phyloP scores from a whole-genome alignment of 2,329 filamentous ascomycete species.

The Leptoxyphium fumago region DNA sequence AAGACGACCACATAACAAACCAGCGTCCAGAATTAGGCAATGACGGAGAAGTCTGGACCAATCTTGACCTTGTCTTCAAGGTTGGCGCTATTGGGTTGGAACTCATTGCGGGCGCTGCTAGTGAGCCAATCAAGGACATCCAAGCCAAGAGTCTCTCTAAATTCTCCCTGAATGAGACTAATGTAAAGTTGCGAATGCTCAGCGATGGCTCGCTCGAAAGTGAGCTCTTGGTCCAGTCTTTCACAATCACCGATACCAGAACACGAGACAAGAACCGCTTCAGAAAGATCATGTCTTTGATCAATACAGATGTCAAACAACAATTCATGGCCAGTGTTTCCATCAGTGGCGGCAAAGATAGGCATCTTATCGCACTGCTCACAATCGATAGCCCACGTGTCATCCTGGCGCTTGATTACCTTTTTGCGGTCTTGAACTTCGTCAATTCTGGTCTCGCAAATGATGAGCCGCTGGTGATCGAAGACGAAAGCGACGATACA shows the following conservation, averaged over 20 bases:
- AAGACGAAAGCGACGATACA: conserved; percentile 30
- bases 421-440: conserved; percentile 80
- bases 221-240: conserved; percentile 83
- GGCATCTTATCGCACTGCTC: conserved; percentile 74
- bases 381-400: conserved; percentile 89
- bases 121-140: conserved; percentile 63
- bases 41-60: conserved; percentile 67
- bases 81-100: conserved; percentile 80
- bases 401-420: conserved; percentile 89
- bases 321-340: conserved; percentile 97
- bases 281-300: conserved; percentile 93
- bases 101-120: conserved; percentile 61
- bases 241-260: conserved; percentile 89
- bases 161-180: conserved; percentile 87
- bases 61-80: conserved; percentile 81
- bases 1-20: conserved; percentile 34
- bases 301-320: conserved; percentile 80
- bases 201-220: conserved; percentile 84
- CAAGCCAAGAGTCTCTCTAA: conserved; percentile 74
- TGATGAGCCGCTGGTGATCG: conserved; percentile 42
- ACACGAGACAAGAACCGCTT: conserved; percentile 85
- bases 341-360: conserved; percentile 71
- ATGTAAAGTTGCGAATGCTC: conserved; percentile 81
- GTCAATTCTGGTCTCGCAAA: conserved; percentile 51
- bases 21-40: conserved; percentile 52